phyloP scores from a whole-genome alignment of 208 protist species.

The Wallacemonas sp. region DNA sequence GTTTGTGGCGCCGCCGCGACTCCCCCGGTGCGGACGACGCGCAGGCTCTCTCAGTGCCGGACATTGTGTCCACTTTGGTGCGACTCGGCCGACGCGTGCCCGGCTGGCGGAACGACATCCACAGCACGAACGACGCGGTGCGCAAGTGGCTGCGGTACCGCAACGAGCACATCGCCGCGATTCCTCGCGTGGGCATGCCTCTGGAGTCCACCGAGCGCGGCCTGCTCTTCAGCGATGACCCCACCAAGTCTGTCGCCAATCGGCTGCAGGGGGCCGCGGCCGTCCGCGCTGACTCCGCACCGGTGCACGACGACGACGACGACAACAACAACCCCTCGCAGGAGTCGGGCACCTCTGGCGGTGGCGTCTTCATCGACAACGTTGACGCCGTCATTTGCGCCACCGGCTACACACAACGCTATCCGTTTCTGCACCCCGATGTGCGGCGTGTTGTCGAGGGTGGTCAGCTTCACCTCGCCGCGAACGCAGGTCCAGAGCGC shows the following conservation, averaged over 20 bases:
- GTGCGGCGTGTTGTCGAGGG: conserved; percentile 64
- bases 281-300: background rate
- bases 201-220: conserved; percentile 37
- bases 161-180: conserved; percentile 29
- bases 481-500: background rate
- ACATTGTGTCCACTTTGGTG: conserved; percentile 34
- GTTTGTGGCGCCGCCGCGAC: no score
- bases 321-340: no score
- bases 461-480: conserved; percentile 15
- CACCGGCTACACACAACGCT: conserved; percentile 74
- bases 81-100: conserved; percentile 35
- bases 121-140: conserved; percentile 49
- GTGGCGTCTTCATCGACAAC: conserved; percentile 60
- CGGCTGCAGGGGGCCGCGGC: conserved; percentile 17
- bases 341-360: background rate
- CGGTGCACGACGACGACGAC: no score
- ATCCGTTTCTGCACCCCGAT: conserved; percentile 74
- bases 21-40: no score
- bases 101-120: conserved; percentile 49
- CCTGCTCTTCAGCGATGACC: conserved; percentile 50
- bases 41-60: conserved; percentile 24
- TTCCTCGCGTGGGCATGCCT: conserved; percentile 45
- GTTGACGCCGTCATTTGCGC: conserved; percentile 82
- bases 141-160: conserved; percentile 57
- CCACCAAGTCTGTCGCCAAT: conserved; percentile 31